Evolutionary conservation across 2,329 filamentous ascomycete species (phyloP), one percentile per base, ranked within the genome.

Genomic region (Blumeriella jaapii): DNA sequence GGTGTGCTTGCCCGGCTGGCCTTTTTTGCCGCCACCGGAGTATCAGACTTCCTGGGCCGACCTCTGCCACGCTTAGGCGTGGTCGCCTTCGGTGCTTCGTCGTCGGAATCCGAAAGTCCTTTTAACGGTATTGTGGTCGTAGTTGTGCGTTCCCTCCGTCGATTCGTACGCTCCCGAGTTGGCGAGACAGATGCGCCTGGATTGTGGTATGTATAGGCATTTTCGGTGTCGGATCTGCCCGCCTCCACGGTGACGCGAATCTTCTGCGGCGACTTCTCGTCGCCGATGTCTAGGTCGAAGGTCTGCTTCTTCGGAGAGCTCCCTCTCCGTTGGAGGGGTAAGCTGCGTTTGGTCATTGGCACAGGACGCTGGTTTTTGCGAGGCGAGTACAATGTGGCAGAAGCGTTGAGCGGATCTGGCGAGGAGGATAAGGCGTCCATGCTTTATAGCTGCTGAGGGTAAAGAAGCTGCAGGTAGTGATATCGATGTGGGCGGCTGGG

Each of bases 1-100:
- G 48, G 50, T 17, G 53, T 54, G 19, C 38, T 29, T 4, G 38
- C 42, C 29, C 48, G 49, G 10, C 39, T 40, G 12, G 34, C 14
- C 36, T 47, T 51, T 27, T 52, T 54, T 4, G 38, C 31, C 16
- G 59, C 59, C 4, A 59, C 59, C 19, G 56, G 54, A 44, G 56
- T 56, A 24, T 50, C 47, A 31, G 62, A 61, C 44, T 65, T 66
- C 29, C 58, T 56, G 20, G 61, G 60, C 27, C 62, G 55, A 13
- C 61, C 61, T 49, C 59, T 57, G 29, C 54, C 54, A 46, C 53
- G 57, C 42, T 58, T 59, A 1, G 62, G 60, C 0, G 61, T 61
- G 17, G 54, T 52, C 13, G 54, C 34, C 17, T 36, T 24, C 14
- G 47, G 36, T 10, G 35, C 33, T 26, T 53, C 46, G 27, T 45